Percentiles rank a stretch among this genome's conserved stretches.
phyloP scores from a whole-genome alignment of 768 basidiomycete genomes.

The Agaricus bisporus region DNA sequence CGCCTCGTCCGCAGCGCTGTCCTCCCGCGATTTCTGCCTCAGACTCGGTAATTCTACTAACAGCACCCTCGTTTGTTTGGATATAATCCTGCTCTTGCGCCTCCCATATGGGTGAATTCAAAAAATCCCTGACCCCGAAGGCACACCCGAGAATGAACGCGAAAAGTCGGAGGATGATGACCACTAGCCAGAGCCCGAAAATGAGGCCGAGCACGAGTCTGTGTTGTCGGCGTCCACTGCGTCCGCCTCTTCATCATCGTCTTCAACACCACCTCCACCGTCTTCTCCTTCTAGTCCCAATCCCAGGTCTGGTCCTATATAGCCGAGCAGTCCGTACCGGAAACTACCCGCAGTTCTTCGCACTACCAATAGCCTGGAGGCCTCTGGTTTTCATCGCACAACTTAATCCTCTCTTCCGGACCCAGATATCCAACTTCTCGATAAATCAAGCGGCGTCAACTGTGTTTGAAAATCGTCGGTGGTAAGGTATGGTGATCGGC shows the following conservation, averaged over 20 bases:
- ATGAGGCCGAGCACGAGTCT: neutral
- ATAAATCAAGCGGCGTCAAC: slow-evolving; percentile 89
- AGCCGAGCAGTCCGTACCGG: slow-evolving; percentile 86
- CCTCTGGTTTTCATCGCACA: slow-evolving; percentile 98
- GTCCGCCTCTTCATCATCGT: slow-evolving; percentile 14
- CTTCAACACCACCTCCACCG: slow-evolving; percentile 12
- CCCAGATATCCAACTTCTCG: slow-evolving; percentile 95
- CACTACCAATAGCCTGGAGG: slow-evolving; percentile 89
- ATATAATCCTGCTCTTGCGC: neutral
- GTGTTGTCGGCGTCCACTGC: slow-evolving; percentile 12
- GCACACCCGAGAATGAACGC: neutral
- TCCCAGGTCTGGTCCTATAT: slow-evolving; percentile 40
- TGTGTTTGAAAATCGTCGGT: no score
- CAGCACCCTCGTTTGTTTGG: neutral
- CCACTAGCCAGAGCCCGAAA: slow-evolving; percentile 1
- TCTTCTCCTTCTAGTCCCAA: slow-evolving; percentile 26
- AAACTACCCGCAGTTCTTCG: slow-evolving; percentile 90
- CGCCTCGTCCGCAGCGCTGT: slow-evolving; percentile 1
- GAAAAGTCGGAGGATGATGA: neutral
- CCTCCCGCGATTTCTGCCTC: neutral
- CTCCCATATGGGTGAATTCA: slow-evolving; percentile 5
- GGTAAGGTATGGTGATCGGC: no score
- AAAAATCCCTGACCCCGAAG: slow-evolving; percentile 1
- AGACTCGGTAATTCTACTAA: neutral
- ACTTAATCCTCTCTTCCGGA: slow-evolving; percentile 94